Conservation (phyloP, 1,284 basidiomycete species). For the Puccinia polysora region DNA sequence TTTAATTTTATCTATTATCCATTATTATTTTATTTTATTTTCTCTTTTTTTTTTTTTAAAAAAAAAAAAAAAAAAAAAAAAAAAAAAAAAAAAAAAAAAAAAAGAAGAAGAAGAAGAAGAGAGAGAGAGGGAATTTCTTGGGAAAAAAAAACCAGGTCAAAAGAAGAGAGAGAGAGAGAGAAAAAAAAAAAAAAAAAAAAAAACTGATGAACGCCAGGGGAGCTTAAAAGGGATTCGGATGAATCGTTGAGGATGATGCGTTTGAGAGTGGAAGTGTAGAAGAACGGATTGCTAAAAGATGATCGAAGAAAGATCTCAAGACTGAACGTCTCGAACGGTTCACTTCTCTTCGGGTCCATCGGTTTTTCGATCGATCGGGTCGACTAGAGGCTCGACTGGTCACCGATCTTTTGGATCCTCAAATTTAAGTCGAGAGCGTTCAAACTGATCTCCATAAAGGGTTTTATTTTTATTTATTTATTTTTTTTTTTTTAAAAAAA, state of each 20-base stretch:
- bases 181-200: not conserved
- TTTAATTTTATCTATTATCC: not conserved
- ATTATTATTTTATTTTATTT: not conserved
- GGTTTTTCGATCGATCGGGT: too few species aligned
- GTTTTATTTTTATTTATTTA: not conserved
- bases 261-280: not conserved
- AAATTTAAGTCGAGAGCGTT: not conserved
- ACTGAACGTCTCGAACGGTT: too few species aligned
- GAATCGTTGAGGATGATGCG: not conserved
- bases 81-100: not conserved
- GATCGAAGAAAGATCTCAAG: not conserved
- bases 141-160: too few species aligned
- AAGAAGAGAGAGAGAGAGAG: not conserved
- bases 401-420: not conserved
- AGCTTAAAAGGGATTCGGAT: not conserved
- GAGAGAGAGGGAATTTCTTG: not conserved
- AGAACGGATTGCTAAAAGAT: not conserved
- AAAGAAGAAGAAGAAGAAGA: constrained; percentile 8
- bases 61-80: not conserved
- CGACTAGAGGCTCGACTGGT: too few species aligned
- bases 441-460: not conserved
- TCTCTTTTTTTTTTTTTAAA: not conserved
- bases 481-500: not conserved
- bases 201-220: not conserved
- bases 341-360: too few species aligned